Percentiles rank a stretch among this genome's conserved stretches.
These are phyloP conservation scores for Neocucurbitaria cava DNA, from an alignment of 2,329 filamentous ascomycete species.

Conservation along the genomic window DNA sequence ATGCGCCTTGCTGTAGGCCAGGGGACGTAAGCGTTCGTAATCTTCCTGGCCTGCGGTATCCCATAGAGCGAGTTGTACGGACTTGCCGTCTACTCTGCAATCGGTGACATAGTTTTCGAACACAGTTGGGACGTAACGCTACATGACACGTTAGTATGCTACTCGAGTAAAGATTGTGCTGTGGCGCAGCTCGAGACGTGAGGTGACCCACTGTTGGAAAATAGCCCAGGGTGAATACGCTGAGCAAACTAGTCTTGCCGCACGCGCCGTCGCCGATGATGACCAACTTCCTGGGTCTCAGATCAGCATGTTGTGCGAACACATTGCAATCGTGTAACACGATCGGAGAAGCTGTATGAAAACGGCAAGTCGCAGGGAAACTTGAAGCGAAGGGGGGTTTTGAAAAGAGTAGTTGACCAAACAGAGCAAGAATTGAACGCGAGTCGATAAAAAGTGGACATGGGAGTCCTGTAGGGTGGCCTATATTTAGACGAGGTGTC, in stretches of 20 bases:
- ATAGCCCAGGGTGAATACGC: conserved; percentile 96
- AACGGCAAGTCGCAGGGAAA: conserved; percentile 15
- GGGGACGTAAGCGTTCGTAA: conserved; percentile 91
- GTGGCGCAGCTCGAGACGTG: conserved; percentile 14
- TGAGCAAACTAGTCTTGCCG: conserved; percentile 96
- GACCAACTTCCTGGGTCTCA: conserved; percentile 78
- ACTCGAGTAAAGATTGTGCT: conserved; percentile 14
- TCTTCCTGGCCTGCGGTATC: conserved; percentile 99
- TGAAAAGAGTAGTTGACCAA: conserved; percentile 14
- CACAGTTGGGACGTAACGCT: conserved; percentile 74
- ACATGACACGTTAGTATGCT: conserved; percentile 30
- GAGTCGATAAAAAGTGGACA: conserved; percentile 44
- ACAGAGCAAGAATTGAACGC: conserved; percentile 27
- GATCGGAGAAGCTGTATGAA: conserved; percentile 13
- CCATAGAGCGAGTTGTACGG: conserved; percentile 97
- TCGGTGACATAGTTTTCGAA: conserved; percentile 99
- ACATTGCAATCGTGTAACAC: conserved; percentile 15
- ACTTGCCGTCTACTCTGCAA: conserved; percentile 96
- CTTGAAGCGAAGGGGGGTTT: conserved; percentile 11
- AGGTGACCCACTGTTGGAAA: conserved; percentile 84
- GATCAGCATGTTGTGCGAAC: conserved; percentile 32
- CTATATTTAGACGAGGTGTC: conserved; percentile 48
- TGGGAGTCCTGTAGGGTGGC: conserved; percentile 35
- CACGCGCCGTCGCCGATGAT: conserved; percentile 98
- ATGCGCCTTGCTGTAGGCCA: conserved; percentile 97